phyloP scores from a whole-genome alignment of 148 eudicot genomes.

The Arbutus unedo region DNA sequence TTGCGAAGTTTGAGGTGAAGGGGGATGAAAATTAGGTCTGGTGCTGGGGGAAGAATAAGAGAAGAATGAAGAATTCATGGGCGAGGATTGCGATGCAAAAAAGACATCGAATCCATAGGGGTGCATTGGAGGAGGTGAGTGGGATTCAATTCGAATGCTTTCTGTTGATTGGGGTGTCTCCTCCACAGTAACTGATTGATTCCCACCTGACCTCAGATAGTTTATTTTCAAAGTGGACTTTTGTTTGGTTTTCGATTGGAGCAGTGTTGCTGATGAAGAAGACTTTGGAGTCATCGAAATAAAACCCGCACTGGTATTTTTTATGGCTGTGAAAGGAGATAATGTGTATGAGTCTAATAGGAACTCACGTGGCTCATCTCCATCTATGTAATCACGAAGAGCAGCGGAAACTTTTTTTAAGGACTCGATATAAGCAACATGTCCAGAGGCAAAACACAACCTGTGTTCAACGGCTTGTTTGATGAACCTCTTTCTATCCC shows the following conservation, averaged over 20 bases:
- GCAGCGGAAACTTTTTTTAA: slow-evolving; percentile 77
- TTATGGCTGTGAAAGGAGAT: slow-evolving; percentile 51
- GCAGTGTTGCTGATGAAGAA: slow-evolving; percentile 52
- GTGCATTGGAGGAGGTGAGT: slow-evolving; percentile 47
- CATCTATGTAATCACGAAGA: slow-evolving; percentile 82
- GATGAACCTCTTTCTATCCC: slow-evolving; percentile 79
- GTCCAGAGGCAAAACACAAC: slow-evolving; percentile 69
- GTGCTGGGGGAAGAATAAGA: slow-evolving; percentile 41
- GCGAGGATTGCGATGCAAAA: slow-evolving; percentile 73
- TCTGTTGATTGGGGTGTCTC: slow-evolving; percentile 77
- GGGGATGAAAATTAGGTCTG: slow-evolving; percentile 56
- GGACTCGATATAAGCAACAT: slow-evolving; percentile 75
- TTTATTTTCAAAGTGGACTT: slow-evolving; percentile 53
- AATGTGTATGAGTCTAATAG: slow-evolving; percentile 55
- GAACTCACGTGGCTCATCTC: slow-evolving; percentile 82
- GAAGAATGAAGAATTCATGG: slow-evolving; percentile 45
- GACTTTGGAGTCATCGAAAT: slow-evolving; percentile 75
- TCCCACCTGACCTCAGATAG: slow-evolving; percentile 68
- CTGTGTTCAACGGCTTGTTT: slow-evolving; percentile 91
- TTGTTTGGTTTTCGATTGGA: slow-evolving; percentile 35
- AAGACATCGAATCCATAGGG: slow-evolving; percentile 67
- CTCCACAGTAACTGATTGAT: slow-evolving; percentile 67
- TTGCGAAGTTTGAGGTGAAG: slow-evolving; percentile 72
- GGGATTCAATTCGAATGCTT: slow-evolving; percentile 59
- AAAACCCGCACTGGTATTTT: slow-evolving; percentile 53